Base-by-base conservation (phyloP, 768 basidiomycete species). In the Russula brevipes region DNA sequence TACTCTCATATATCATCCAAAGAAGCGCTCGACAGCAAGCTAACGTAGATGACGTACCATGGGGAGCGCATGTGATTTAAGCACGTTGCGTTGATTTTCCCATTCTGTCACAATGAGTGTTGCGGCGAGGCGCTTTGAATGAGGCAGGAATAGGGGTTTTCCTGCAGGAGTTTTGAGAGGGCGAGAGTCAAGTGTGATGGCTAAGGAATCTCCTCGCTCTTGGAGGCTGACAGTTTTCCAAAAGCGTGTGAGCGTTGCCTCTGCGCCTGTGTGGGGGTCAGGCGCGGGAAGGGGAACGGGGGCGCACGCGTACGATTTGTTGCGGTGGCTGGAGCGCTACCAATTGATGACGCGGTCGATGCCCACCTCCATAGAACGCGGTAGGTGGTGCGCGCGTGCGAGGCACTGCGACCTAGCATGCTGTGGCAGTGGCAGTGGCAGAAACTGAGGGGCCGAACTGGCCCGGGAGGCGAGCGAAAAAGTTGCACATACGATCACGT, bases 211-310 rank as follows among this genome's bases (percentile, higher is more conserved):
- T 5, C 75, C 78, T 64, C 81, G 81, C 59, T 79, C 75, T 66
- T 88, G 85, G 59, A 98, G 78, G 17, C 82, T 83, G n/a, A 95
- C 97, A 0, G 82, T 83, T 71, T 94, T 94, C 97, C 97, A 99
- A 72, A 98, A 98, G 31, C 97, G 80, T 67, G 89, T 88, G 73
- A 91, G 78, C 1, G 91, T 89, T 44, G 85, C 82, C 74, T 97
- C 92, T 11, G 91, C 93, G 64, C 89, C 94, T 97, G 69, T 8
- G 63, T 53, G 36, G 10, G 54, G 19, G 30, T 57, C 38, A 53
- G 24, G 50, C 66, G 16, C 68, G 33, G 17, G 44, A 49, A 41
- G 10, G 14, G 33, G 30, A 14, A 39, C 54, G 50, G 19, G 49
- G 36, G 5, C 9, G 39, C n/a, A 74, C 79, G 65, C 73, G 14